A percentile compares a stretch with the other conserved stretches of the same genome.
Evolutionary conservation across 345 rosid genomes (phyloP).

Genomic region (Bruguiera sexangula): DNA sequence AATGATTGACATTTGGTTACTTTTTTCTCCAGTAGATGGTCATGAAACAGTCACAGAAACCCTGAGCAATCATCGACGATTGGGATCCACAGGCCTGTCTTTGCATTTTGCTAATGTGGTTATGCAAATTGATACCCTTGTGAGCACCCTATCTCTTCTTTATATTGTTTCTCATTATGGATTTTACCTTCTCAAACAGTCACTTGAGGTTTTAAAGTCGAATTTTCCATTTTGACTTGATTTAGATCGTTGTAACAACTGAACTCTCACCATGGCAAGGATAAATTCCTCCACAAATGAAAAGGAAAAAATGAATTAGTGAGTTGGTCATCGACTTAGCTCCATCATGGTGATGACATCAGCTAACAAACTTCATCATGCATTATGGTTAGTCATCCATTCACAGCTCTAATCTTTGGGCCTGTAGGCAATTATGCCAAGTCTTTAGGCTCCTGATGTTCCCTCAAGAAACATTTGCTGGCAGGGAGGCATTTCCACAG

Average conservation of each 20-base stretch:
- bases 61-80: slow-evolving; percentile 29
- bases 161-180: not conserved
- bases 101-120: slow-evolving; percentile 79
- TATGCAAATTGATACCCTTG: slow-evolving; percentile 72
- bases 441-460: too few species aligned
- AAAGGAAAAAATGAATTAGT: too few species aligned
- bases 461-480: not conserved
- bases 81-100: slow-evolving; percentile 85
- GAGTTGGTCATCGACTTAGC: too few species aligned
- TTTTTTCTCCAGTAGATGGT: slow-evolving; percentile 14
- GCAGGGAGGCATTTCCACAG: not conserved
- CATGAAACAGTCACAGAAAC: slow-evolving; percentile 1
- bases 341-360: too few species aligned
- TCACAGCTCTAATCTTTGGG: too few species aligned
- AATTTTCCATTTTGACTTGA: not conserved
- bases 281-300: too few species aligned
- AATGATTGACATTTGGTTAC: not conserved
- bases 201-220: not conserved
- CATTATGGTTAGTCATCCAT: too few species aligned
- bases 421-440: too few species aligned
- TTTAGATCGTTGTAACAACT: too few species aligned
- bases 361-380: too few species aligned
- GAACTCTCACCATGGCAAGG: too few species aligned
- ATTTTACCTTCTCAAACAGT: not conserved
- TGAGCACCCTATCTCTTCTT: slow-evolving; percentile 35